Evolutionary conservation across 768 basidiomycete species (phyloP).

Genomic region (Rhizopogon vinicolor): DNA sequence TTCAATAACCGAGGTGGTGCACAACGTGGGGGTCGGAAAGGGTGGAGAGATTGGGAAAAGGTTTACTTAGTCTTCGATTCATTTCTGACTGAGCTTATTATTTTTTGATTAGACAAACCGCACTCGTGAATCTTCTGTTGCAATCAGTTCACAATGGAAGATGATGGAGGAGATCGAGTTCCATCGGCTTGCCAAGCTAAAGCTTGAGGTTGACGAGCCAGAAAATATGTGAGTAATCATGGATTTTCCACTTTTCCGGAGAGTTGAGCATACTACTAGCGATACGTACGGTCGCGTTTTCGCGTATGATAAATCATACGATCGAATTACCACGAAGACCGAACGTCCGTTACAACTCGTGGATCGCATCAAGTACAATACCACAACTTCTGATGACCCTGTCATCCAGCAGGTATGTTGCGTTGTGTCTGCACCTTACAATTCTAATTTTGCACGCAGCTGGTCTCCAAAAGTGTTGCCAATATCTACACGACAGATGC

Average conservation of each 20-base stretch:
- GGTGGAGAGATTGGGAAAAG: slow-evolving; percentile 96
- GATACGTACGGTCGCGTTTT: slow-evolving; percentile 87
- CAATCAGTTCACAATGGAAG: slow-evolving; percentile 88
- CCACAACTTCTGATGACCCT: slow-evolving; percentile 96
- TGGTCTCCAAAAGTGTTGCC: slow-evolving; percentile 76
- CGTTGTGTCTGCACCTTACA: neutral
- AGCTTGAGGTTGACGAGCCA: slow-evolving; percentile 90
- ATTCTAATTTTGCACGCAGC: slow-evolving; percentile 36
- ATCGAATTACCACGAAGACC: slow-evolving; percentile 91
- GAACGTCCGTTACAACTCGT: slow-evolving; percentile 88
- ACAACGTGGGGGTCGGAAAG: slow-evolving; percentile 44
- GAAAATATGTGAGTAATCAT: slow-evolving; percentile 73
- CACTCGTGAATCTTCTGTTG: slow-evolving; percentile 88
- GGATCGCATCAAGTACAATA: slow-evolving; percentile 95
- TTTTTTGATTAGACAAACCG: slow-evolving; percentile 57
- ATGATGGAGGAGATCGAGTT: slow-evolving; percentile 98
- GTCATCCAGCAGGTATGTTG: slow-evolving; percentile 79
- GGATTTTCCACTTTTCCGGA: neutral
- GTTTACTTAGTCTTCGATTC: slow-evolving; percentile 30
- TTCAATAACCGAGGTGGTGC: slow-evolving; percentile 39
- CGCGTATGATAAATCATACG: slow-evolving; percentile 91
- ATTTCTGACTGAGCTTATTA: slow-evolving; percentile 4
- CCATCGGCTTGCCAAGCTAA: slow-evolving; percentile 83
- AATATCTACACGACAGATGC: slow-evolving; percentile 92
- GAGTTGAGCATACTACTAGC: slow-evolving; percentile 31